Evolutionary conservation across 768 basidiomycete genomes (phyloP).

Genomic region (Porphyrellus cyaneotinctus): DNA sequence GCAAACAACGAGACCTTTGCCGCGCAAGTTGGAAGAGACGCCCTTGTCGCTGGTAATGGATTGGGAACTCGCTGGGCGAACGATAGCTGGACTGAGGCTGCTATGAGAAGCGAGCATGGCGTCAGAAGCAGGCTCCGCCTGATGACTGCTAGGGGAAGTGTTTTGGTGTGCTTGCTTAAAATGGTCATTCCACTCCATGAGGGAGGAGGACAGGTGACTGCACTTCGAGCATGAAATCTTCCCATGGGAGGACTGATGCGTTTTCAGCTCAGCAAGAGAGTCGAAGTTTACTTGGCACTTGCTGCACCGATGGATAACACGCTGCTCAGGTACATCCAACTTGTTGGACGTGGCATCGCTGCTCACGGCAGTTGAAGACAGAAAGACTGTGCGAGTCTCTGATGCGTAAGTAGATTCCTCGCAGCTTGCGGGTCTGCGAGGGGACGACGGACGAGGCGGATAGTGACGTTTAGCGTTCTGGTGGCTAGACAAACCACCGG

Average conservation of each 20-base stretch:
- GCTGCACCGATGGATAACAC: conserved; percentile 12
- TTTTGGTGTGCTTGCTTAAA: conserved; percentile 21
- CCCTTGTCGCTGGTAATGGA: conserved; percentile 4
- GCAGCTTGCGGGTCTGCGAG: background rate
- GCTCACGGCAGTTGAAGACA: background rate
- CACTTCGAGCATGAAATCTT: conserved; percentile 27
- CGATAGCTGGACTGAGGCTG: conserved; percentile 13
- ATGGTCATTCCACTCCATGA: conserved; percentile 28
- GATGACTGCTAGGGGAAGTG: conserved; percentile 2
- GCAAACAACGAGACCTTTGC: conserved; percentile 13
- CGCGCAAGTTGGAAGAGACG: background rate
- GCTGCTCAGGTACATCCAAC: conserved; percentile 1
- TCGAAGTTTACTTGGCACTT: conserved; percentile 19
- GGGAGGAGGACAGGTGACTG: conserved; percentile 15
- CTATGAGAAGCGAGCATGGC: conserved; percentile 3
- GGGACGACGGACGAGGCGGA: conserved; percentile 7
- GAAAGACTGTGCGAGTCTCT: conserved; percentile 2
- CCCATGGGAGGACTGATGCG: conserved; percentile 18
- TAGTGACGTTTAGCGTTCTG: conserved; percentile 24
- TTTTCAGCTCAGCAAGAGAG: conserved; percentile 17
- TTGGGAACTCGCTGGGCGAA: conserved; percentile 18
- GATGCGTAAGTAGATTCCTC: conserved; percentile 1
- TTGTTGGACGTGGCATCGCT: background rate
- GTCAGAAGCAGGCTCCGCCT: conserved; percentile 5
- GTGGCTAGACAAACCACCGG: conserved; percentile 15